Conservation (phyloP, 768 basidiomycete genomes). For the Favolaschia claudopus region DNA sequence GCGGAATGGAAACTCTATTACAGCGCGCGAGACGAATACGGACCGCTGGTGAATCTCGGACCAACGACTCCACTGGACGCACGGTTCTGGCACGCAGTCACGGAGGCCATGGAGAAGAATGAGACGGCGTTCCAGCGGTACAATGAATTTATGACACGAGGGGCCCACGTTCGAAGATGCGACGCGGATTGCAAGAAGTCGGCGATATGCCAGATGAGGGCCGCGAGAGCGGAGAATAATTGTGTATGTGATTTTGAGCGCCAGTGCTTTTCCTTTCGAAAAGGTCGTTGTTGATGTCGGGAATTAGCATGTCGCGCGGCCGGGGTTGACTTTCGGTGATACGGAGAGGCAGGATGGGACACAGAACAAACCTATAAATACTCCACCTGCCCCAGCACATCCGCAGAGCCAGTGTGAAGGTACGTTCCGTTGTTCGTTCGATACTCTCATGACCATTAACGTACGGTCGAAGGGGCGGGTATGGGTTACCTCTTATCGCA, state of each 20-base stretch:
- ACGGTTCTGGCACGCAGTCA: slow-evolving; percentile 68
- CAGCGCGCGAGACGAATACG: slow-evolving; percentile 62
- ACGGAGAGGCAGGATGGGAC: slow-evolving; percentile 12
- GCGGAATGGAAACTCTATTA: slow-evolving; percentile 64
- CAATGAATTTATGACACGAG: slow-evolving; percentile 52
- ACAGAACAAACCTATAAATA: not conserved
- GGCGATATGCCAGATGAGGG: slow-evolving; percentile 53
- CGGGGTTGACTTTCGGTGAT: slow-evolving; percentile 19
- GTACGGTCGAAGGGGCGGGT: slow-evolving; percentile 1
- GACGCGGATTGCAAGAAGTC: slow-evolving; percentile 45
- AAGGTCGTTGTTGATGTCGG: not conserved
- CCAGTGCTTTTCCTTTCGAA: slow-evolving; percentile 5
- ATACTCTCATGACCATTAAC: not conserved
- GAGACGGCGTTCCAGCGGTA: slow-evolving; percentile 54
- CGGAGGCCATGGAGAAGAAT: slow-evolving; percentile 58
- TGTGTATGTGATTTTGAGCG: too few species aligned
- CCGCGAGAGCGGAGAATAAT: slow-evolving; percentile 50
- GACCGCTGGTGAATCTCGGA: slow-evolving; percentile 49
- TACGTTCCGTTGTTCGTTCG: not conserved
- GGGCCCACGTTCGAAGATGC: slow-evolving; percentile 43
- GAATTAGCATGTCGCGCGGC: slow-evolving; percentile 12
- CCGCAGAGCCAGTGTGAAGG: slow-evolving; percentile 21
- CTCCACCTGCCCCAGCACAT: not conserved
- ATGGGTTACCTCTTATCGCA: slow-evolving; percentile 13
- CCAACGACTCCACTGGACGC: slow-evolving; percentile 50